Conservation (phyloP, 1,284 basidiomycete species). For the Vanrija sp. region DNA sequence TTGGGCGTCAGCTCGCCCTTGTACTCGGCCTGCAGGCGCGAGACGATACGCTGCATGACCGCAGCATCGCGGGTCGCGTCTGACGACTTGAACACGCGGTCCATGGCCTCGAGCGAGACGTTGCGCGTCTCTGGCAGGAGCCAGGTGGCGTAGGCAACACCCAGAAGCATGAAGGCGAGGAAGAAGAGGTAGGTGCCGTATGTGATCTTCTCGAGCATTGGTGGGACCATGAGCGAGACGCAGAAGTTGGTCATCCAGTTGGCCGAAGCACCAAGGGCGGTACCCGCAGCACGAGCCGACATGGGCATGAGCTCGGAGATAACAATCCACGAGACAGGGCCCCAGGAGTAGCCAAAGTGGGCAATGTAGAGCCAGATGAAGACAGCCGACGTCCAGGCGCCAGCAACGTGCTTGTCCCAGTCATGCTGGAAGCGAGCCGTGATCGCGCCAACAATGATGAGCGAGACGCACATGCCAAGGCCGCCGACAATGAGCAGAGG, state of each 20-base stretch:
- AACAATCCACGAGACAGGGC: constrained; percentile 22
- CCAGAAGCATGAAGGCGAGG: constrained; percentile 21
- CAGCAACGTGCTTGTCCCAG: constrained; percentile 6
- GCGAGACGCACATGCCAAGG: constrained; percentile 23
- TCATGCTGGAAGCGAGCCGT: constrained; percentile 12
- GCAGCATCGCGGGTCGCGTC: constrained; percentile 19
- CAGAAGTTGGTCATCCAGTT: constrained; percentile 27
- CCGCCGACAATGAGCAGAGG: constrained; percentile 24
- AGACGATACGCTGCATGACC: constrained; percentile 11
- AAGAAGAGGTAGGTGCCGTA: constrained; percentile 25
- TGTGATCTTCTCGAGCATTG: constrained; percentile 17
- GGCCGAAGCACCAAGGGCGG: constrained; percentile 16
- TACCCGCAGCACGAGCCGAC: constrained; percentile 16
- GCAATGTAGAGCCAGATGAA: constrained; percentile 26
- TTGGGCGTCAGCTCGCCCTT: background rate
- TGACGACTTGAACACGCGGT: constrained; percentile 17
- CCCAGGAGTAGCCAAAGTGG: constrained; percentile 18
- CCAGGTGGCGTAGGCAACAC: constrained; percentile 20
- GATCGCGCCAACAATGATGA: constrained; percentile 22
- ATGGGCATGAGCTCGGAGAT: constrained; percentile 24
- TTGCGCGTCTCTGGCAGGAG: constrained; percentile 25
- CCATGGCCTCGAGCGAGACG: constrained; percentile 21
- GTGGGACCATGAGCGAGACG: constrained; percentile 19
- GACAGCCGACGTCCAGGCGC: constrained; percentile 17
- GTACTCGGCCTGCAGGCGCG: constrained; percentile 12